Conservation (phyloP, 2,329 filamentous ascomycete species). For the Metarhizium guizhouense region DNA sequence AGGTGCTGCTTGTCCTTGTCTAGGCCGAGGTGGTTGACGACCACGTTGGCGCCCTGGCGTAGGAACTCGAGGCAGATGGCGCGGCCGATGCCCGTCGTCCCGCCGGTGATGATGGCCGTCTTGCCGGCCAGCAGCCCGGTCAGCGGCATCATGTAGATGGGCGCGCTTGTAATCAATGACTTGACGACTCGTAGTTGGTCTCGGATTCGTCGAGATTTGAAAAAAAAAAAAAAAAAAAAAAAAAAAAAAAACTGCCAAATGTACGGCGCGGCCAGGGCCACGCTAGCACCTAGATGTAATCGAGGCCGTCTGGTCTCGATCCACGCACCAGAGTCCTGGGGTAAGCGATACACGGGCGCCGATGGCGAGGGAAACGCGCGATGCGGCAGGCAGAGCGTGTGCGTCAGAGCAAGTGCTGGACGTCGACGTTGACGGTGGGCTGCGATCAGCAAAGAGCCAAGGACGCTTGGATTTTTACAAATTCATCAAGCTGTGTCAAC, state of each 20-base stretch:
- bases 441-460: too few relatives aligned
- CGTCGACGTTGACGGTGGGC: too few relatives aligned
- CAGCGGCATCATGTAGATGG: conserved; percentile 30
- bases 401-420: too few relatives aligned
- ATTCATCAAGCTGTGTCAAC: too few relatives aligned
- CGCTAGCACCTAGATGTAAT: too few relatives aligned
- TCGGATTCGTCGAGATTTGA: too few relatives aligned
- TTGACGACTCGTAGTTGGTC: too few relatives aligned
- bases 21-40: conserved; percentile 69
- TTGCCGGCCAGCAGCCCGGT: conserved; percentile 59
- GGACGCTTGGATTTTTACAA: too few relatives aligned
- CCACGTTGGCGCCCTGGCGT: conserved; percentile 66
- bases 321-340: neutral
- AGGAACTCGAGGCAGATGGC: conserved; percentile 77
- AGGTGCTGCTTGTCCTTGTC: conserved; percentile 41
- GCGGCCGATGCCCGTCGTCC: conserved; percentile 76
- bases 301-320: neutral
- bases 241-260: too few relatives aligned
- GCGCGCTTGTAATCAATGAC: neutral
- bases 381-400: neutral
- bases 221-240: too few relatives aligned
- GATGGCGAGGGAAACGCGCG: neutral
- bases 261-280: too few relatives aligned
- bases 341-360: neutral
- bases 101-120: conserved; percentile 78